Evolutionary conservation across 2,329 filamentous ascomycete species (phyloP), one percentile per base, ranked within the genome.

Genomic region (Coniochaeta sp.): DNA sequence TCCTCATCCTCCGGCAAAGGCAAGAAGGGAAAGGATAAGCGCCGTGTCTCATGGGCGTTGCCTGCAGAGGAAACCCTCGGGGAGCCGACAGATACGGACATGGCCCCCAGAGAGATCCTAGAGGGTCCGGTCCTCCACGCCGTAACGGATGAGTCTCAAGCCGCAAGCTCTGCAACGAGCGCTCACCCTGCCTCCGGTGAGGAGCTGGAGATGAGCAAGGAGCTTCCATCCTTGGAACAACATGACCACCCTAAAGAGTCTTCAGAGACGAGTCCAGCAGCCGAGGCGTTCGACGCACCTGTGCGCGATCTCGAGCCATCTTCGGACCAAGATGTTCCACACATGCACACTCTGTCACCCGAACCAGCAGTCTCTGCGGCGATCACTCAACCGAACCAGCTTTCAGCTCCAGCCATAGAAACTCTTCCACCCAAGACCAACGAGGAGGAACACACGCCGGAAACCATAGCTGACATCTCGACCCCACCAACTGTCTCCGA

Each of bases 1-100:
- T 54, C 66, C 66, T 59, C 64, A 55, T 54, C 60, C 19, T 59
- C 61, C 40, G 71, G 70, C 66, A 73, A 71, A 62, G 66, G 62
- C 60, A 72, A 72, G 62, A 69, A 70, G 34, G 43, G 19, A 16
- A 47, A 47, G 43, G 22, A 47, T 26, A 47, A 26, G 43, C 43
- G 43, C 43, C 43, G 43, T 26, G 43, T 47, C 19, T 47, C 43
- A 12, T 47, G 43, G 43, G 43, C 24, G 5, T 31, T 28, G 24
- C 22, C 47, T 28, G 26, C 22, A 17, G 47, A 52, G 12, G 47
- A 52, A 28, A 5, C 24, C 8, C 17, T 6, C 14, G 22, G 8
- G 6, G 47, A 6, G 8, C 8, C 22, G 3, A 22, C 47, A 26
- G 24, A 12, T 22, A 9, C 24, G 11, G 47, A 52, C 11, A 5